Percentiles rank a stretch among this genome's conserved stretches.
Conservation (phyloP, 1,139 yeast genomes). For the Sugiyamaella neomexicana region DNA sequence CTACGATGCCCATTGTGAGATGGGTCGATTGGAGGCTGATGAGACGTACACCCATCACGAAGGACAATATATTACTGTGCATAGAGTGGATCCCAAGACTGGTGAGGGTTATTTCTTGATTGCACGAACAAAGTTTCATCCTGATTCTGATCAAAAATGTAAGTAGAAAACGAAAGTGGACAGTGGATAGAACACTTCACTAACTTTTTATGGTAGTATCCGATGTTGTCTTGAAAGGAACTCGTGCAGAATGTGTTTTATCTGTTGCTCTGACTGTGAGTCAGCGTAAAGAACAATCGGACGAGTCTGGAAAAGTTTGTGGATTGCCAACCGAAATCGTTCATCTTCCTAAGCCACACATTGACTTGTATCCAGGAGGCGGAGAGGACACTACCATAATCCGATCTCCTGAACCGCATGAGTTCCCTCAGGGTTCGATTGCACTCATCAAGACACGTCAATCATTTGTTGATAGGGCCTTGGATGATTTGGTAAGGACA, state of each 20-base stretch:
- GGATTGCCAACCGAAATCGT: constrained; percentile 68
- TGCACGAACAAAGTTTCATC: constrained; percentile 76
- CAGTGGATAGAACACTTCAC: neutral
- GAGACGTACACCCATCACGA: constrained; percentile 96
- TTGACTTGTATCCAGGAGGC: constrained; percentile 48
- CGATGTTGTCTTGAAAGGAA: constrained; percentile 66
- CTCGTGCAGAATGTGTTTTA: constrained; percentile 60
- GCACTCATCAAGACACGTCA: constrained; percentile 73
- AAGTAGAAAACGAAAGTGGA: constrained; percentile 20
- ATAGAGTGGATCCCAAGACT: constrained; percentile 76
- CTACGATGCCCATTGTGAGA: constrained; percentile 60
- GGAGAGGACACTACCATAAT: constrained; percentile 49
- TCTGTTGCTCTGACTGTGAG: constrained; percentile 56
- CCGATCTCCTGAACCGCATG: constrained; percentile 46
- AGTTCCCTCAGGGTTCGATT: constrained; percentile 87
- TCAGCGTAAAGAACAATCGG: constrained; percentile 48
- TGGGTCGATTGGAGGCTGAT: constrained; percentile 68
- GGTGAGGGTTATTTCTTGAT: constrained; percentile 89
- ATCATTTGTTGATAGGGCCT: constrained; percentile 54
- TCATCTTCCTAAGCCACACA: constrained; percentile 52
- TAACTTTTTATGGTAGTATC: constrained; percentile 52
- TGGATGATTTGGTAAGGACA: constrained; percentile 63
- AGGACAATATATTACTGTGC: constrained; percentile 88
- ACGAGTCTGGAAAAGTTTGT: constrained; percentile 45
- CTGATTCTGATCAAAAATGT: constrained; percentile 38